phyloP scores from a whole-genome alignment of 805 yeast species.

The Starmerella potacharoeniae region DNA sequence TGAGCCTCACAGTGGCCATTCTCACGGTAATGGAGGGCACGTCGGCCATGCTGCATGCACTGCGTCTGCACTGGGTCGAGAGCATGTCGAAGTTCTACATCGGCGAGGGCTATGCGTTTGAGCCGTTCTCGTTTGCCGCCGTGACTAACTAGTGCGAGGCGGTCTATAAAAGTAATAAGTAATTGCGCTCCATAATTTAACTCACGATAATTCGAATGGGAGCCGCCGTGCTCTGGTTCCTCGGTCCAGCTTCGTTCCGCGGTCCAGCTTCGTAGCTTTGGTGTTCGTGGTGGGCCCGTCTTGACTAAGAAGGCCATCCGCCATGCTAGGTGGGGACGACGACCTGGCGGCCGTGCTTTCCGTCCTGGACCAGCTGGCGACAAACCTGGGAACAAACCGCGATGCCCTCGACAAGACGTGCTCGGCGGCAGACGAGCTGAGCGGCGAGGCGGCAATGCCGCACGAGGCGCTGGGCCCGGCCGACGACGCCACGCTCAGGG shows the following conservation, averaged over 20 bases:
- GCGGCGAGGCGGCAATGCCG: conserved; percentile 13
- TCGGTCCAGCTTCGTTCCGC: background rate
- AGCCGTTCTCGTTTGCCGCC: conserved; percentile 62
- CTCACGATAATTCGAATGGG: no score
- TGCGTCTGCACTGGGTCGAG: conserved; percentile 98
- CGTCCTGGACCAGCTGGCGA: conserved; percentile 21
- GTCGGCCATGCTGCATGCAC: conserved; percentile 96
- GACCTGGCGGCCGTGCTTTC: conserved; percentile 24
- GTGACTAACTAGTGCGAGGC: background rate
- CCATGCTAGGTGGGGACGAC: conserved; percentile 21
- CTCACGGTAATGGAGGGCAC: conserved; percentile 97
- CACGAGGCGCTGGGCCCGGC: conserved; percentile 13
- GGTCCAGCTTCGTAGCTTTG: background rate
- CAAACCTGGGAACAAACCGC: conserved; percentile 19
- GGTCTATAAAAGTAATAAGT: background rate
- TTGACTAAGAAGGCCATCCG: background rate
- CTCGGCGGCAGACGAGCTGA: conserved; percentile 17
- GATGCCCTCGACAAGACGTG: conserved; percentile 19
- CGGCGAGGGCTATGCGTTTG: conserved; percentile 88
- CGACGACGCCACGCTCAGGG: conserved; percentile 1
- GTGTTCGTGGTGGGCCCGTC: background rate
- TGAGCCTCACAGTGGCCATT: conserved; percentile 76
- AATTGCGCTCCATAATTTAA: background rate
- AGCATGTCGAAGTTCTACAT: conserved; percentile 96
- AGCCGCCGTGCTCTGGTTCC: background rate